Conservation (phyloP, 129 eudicot genomes). For the Tagetes erecta region DNA sequence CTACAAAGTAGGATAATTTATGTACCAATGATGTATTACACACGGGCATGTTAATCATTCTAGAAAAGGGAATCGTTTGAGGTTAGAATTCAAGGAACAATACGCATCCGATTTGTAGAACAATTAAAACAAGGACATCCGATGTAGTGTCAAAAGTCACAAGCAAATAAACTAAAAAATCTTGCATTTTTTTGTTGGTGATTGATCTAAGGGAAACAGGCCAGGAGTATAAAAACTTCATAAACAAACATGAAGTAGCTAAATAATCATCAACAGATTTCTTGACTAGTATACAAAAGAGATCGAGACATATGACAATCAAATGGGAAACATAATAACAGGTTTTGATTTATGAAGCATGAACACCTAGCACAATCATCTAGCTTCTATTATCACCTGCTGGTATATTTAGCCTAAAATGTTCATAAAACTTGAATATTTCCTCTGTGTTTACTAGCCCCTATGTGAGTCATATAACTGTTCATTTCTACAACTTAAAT, state of each 20-base stretch:
- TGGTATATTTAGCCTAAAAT: neutral
- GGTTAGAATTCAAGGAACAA: neutral
- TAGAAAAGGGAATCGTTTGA: too few species aligned
- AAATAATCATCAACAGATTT: neutral
- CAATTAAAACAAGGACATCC: neutral
- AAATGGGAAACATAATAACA: neutral
- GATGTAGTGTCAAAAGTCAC: neutral
- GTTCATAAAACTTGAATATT: neutral
- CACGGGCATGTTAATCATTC: neutral
- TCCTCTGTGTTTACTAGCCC: neutral
- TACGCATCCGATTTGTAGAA: neutral
- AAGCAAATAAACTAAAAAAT: neutral
- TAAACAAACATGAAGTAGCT: conserved; percentile 7
- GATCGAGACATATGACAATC: neutral
- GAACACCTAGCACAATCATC: neutral
- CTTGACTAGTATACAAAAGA: neutral
- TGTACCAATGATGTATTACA: neutral
- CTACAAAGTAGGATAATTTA: neutral
- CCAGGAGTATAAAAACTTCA: neutral
- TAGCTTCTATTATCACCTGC: neutral
- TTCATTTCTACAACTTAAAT: conserved; percentile 8
- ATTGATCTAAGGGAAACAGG: neutral
- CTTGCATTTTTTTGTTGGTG: neutral
- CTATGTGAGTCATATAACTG: neutral
- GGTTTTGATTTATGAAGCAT: neutral